Evolutionary conservation across 177 flowering plant genomes (phyloP).

Genomic region (Vitis hybrid): DNA sequence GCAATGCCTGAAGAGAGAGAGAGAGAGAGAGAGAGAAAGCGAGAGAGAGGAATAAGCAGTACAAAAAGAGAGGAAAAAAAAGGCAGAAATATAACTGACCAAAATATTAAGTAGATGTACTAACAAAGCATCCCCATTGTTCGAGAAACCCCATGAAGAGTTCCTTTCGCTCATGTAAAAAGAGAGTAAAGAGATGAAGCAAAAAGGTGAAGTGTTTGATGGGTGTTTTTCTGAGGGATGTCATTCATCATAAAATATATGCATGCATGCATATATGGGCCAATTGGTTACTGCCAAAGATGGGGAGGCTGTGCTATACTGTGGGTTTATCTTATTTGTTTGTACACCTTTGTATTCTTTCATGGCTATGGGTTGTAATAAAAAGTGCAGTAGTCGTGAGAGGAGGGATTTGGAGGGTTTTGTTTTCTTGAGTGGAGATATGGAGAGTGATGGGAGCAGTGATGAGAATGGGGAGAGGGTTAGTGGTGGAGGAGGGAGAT

Average conservation of each 20-base stretch:
- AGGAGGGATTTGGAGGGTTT: too few relatives aligned
- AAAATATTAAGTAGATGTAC: background rate
- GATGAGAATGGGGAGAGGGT: background rate
- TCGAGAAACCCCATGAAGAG: constrained; percentile 23
- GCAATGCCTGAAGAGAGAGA: background rate
- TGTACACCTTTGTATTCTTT: too few relatives aligned
- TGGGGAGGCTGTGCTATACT: too few relatives aligned
- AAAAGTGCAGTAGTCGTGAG: too few relatives aligned
- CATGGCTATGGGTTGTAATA: too few relatives aligned
- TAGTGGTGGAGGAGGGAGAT: background rate
- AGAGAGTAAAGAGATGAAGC: constrained; percentile 12
- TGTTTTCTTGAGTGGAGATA: too few relatives aligned
- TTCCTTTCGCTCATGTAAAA: constrained; percentile 21
- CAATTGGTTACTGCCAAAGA: too few relatives aligned
- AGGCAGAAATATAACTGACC: background rate
- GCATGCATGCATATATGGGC: too few relatives aligned
- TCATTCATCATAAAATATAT: too few relatives aligned
- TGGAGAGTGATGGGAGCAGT: background rate
- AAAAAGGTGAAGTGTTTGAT: constrained; percentile 1
- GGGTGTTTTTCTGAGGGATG: too few relatives aligned
- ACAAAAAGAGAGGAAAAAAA: constrained; percentile 9
- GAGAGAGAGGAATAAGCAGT: constrained; percentile 11
- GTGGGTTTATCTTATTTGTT: too few relatives aligned
- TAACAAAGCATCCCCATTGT: constrained; percentile 8
- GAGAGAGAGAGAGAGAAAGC: too few relatives aligned